Evolutionary conservation across 192 early-diverging fungal species (phyloP).

Genomic region (Helicostylum pulchrum): DNA sequence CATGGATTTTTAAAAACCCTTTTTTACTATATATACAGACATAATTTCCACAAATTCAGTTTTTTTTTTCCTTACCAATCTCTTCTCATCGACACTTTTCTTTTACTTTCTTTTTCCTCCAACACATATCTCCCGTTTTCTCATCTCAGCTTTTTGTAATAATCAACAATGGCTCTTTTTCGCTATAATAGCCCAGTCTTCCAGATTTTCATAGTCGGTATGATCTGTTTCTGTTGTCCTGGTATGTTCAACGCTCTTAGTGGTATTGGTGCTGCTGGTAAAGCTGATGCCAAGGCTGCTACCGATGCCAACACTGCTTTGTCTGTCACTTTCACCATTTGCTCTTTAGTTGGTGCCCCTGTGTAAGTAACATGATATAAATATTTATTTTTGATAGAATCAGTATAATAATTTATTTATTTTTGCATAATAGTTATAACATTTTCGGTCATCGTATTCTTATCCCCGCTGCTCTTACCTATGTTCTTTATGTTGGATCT

Average conservation of each 20-base stretch:
- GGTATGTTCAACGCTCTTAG: slow-evolving; percentile 72
- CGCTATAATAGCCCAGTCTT: slow-evolving; percentile 54
- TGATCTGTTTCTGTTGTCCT: slow-evolving; percentile 76
- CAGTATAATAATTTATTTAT: neutral
- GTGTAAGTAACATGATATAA: slow-evolving; percentile 29
- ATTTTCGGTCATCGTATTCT: slow-evolving; percentile 73
- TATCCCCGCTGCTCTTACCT: slow-evolving; percentile 62
- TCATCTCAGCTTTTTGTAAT: neutral
- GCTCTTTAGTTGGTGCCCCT: slow-evolving; percentile 71
- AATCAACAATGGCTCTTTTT: slow-evolving; percentile 27
- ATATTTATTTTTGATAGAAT: neutral
- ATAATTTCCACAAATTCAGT: neutral
- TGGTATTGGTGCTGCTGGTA: slow-evolving; percentile 64
- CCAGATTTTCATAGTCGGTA: slow-evolving; percentile 62
- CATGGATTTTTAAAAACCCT: neutral
- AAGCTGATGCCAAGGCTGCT: slow-evolving; percentile 53
- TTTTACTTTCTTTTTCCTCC: slow-evolving; percentile 6
- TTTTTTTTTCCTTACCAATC: slow-evolving; percentile 7
- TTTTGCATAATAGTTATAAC: slow-evolving; percentile 49
- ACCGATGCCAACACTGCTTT: slow-evolving; percentile 78
- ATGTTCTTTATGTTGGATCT: slow-evolving; percentile 78
- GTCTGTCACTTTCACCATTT: slow-evolving; percentile 74
- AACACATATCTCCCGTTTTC: slow-evolving; percentile 1
- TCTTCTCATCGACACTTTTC: slow-evolving; percentile 4
- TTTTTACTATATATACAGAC: slow-evolving; percentile 1